Evolutionary conservation across 2,329 filamentous ascomycete genomes (phyloP).

Genomic region (Pseudogymnoascus sp.): DNA sequence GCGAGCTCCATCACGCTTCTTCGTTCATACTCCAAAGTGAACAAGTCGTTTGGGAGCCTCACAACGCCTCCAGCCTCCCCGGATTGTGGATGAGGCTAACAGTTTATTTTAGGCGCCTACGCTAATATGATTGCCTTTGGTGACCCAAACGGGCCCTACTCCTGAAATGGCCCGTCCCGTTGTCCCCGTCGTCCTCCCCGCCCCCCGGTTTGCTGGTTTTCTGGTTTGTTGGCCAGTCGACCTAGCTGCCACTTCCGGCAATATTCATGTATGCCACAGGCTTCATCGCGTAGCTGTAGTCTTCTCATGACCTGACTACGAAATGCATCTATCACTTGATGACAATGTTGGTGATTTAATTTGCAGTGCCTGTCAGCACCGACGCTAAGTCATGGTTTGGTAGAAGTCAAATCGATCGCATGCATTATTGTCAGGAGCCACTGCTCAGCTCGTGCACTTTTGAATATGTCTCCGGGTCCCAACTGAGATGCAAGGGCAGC

Average conservation of each 20-base stretch:
- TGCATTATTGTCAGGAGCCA: not conserved
- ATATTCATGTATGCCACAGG: not conserved
- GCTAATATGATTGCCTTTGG: not conserved
- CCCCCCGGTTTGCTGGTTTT: not conserved
- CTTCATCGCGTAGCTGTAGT: too few relatives aligned
- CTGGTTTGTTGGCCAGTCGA: not conserved
- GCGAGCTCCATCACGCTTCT: not conserved
- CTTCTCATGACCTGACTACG: not conserved
- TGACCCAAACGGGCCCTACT: not conserved
- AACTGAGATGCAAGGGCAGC: slow-evolving; percentile 1
- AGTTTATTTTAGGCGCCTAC: not conserved
- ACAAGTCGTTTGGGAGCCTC: not conserved
- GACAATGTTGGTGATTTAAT: not conserved
- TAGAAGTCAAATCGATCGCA: not conserved
- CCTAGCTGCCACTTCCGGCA: not conserved
- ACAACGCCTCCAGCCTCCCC: not conserved
- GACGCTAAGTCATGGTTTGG: not conserved
- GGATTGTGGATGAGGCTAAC: not conserved
- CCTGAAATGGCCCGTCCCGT: slow-evolving; percentile 3
- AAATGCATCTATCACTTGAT: not conserved
- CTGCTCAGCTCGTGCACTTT: not conserved
- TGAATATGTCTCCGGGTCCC: not conserved
- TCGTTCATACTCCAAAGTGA: not conserved
- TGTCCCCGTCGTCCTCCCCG: not conserved
- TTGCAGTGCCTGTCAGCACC: not conserved